Evolutionary conservation across 2,329 filamentous ascomycete genomes (phyloP).

Genomic region (Beauveria bassiana): DNA sequence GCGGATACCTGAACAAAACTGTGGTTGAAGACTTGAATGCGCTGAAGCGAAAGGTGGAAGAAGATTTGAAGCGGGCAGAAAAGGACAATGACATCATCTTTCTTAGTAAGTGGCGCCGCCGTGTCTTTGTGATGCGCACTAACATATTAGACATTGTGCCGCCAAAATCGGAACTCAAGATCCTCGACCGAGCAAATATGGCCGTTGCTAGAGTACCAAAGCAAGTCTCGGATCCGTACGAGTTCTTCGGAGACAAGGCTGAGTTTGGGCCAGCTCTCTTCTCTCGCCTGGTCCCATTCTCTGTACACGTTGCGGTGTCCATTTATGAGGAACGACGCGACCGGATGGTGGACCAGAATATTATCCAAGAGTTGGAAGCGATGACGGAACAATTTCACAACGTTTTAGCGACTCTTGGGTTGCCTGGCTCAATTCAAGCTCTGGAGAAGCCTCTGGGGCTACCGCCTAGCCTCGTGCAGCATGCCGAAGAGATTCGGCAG

Average conservation of each 20-base stretch:
- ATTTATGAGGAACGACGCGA: conserved; percentile 92
- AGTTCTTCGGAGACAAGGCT: conserved; percentile 69
- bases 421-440: conserved; percentile 88
- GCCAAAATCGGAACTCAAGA: conserved; percentile 78
- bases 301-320: conserved; percentile 87
- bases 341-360: conserved; percentile 78
- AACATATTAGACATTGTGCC: conserved; percentile 61
- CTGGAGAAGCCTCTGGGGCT: conserved; percentile 90
- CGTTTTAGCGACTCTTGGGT: conserved; percentile 70
- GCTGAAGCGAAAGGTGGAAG: conserved; percentile 72
- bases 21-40: conserved; percentile 77
- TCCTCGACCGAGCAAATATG: conserved; percentile 84
- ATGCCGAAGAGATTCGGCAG: conserved; percentile 89
- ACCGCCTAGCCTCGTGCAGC: conserved; percentile 75
- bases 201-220: conserved; percentile 70
- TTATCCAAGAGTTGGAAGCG: conserved; percentile 75
- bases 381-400: conserved; percentile 76
- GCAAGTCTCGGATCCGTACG: conserved; percentile 72
- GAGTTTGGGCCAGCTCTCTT: conserved; percentile 83
- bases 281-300: conserved; percentile 86
- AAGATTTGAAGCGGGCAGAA: conserved; percentile 85
- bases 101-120: conserved; percentile 47
- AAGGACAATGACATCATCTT: conserved; percentile 98
- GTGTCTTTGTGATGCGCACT: conserved; percentile 14
- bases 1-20: conserved; percentile 67